These are phyloP conservation scores for Neltuma alba DNA, from an alignment of 306 rosid genomes.

Conservation along the genomic window DNA sequence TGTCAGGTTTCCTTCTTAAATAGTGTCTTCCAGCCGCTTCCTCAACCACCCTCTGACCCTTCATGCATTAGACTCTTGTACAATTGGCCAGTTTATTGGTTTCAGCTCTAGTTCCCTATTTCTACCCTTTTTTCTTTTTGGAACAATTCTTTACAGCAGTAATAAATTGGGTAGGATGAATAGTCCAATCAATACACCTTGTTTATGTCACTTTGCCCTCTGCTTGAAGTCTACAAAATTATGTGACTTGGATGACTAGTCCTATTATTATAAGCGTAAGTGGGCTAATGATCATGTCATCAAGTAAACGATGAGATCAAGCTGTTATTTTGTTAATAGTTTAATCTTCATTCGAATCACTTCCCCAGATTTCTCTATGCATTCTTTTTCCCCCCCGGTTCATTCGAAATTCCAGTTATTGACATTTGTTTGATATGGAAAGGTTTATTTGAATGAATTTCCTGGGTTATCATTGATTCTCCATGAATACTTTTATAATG, in stretches of 20 bases:
- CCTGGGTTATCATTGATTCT: neutral
- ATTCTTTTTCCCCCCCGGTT: neutral
- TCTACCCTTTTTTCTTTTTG: neutral
- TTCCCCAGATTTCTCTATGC: neutral
- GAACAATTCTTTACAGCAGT: neutral
- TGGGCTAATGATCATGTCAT: conserved; percentile 9
- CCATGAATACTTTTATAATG: neutral
- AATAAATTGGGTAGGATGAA: neutral
- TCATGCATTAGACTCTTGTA: neutral
- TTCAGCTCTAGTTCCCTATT: neutral
- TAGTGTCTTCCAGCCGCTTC: neutral
- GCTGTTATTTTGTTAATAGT: conserved; percentile 22
- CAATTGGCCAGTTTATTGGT: neutral
- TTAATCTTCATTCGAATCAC: conserved; percentile 10
- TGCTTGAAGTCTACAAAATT: neutral
- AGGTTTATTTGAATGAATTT: neutral
- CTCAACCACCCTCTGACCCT: neutral
- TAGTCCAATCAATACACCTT: neutral
- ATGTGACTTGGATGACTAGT: neutral
- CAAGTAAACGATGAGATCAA: neutral
- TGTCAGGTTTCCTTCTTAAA: neutral
- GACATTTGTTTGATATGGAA: neutral
- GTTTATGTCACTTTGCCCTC: neutral
- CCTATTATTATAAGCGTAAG: neutral
- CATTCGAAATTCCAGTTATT: neutral